Evolutionary conservation across 495 filamentous ascomycete species (phyloP), one percentile per base, ranked within the genome.

Genomic region (Cairneyella variabilis): DNA sequence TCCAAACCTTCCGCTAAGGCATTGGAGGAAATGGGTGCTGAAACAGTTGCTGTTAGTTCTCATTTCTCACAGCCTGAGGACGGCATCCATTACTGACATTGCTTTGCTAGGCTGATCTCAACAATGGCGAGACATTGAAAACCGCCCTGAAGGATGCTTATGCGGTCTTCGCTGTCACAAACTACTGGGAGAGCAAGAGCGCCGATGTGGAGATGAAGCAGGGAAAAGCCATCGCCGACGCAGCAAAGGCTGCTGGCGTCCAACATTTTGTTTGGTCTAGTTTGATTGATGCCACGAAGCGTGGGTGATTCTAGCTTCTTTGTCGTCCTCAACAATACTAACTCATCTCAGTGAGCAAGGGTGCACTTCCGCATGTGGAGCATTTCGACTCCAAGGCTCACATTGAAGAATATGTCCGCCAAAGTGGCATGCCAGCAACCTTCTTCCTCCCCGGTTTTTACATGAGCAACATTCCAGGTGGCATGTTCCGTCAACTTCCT

Each of bases 331-430:
- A 9, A 40, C 20, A 43, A 3, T 22, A 49, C 37, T 50, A 27
- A 49, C 10, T 23, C 46, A 14, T 38, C n/a, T 53, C 57, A 69
- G 66, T 79, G 17, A 63, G 65, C 32, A 64, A 70, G 21, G 78
- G 78, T 16, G 67, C 65, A 41, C 68, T 77, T 10, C 46, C 64
- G n/a, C 60, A 80, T 48, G 75, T 86, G 23, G 64, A 71, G 23
- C 82, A 85, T 63, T 88, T 85, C 57, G 83, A 86, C 63, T 57
- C 61, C 52, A 88, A 86, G 63, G 79, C 80, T 18, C 53, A 70
- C 1, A 71, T 86, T 8, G 83, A 80, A 41, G 65, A 77, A 16
- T 85, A 86, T 63, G 75, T 84, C 48, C 68, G 72, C 34, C 10
- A 36, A 1, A 45, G 68, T 10, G 73, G 67, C 11, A 60, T 87